phyloP scores from a whole-genome alignment of 2,329 filamentous ascomycete genomes.

The Aspergillus alliaceus region DNA sequence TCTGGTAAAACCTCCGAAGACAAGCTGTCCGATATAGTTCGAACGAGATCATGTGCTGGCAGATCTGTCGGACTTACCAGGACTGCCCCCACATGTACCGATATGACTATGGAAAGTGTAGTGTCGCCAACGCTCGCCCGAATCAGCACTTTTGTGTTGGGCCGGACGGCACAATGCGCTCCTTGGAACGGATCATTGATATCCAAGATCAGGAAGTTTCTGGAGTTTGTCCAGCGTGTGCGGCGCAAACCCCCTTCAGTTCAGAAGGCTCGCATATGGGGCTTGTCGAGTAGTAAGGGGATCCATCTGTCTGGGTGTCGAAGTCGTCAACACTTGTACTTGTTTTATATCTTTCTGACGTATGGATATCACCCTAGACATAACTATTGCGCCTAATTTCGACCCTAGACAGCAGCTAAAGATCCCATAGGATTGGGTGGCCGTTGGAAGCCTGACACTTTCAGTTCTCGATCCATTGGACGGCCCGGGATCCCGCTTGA shows the following conservation, averaged over 20 bases:
- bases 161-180: not conserved
- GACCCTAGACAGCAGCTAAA: not conserved
- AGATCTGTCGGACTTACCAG: not conserved
- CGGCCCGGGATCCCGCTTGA: not conserved
- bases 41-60: not conserved
- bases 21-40: not conserved
- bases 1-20: not conserved
- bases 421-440: no score
- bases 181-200: not conserved
- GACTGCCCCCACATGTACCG: not conserved
- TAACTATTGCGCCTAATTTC: no score
- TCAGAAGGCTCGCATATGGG: not conserved
- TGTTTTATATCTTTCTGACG: no score
- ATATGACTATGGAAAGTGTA: conserved; percentile 1
- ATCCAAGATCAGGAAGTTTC: not conserved
- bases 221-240: not conserved
- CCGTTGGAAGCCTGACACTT: not conserved
- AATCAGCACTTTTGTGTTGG: not conserved
- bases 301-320: not conserved
- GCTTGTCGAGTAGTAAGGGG: not conserved
- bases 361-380: no score
- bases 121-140: not conserved
- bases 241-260: not conserved
- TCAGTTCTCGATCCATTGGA: not conserved
- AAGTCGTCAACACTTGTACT: not conserved